Evolutionary conservation across 2,329 filamentous ascomycete genomes (phyloP), one percentile per base, ranked within the genome.

Genomic region (Beauveria brongniartii): DNA sequence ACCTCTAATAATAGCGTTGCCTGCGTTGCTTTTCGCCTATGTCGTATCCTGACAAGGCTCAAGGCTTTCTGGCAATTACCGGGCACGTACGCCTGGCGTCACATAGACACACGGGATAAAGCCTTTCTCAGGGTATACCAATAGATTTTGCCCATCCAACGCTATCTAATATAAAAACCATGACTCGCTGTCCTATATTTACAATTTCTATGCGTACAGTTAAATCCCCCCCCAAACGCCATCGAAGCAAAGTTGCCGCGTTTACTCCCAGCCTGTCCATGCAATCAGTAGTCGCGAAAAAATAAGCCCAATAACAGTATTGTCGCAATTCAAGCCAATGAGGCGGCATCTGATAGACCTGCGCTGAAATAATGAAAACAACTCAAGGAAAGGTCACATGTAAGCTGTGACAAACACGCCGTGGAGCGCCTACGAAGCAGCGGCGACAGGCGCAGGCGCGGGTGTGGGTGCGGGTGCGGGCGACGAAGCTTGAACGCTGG

Each of bases 401-500:
- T 7, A 5, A n/a, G 37, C 4, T n/a, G 24, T 20, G 18, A 44
- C 12, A 24, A 28, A 12, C 5, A 22, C 3, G 40, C 34, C 9
- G 9, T 16, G 10, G 18, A 18, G 37, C 47, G 24, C 24, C 61
- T 69, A 75, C 66, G 72, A 81, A 22, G 78, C 76, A 26, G 80
- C 77, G 30, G 75, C 68, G 56, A 82, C 72, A n/a, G 79, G 80
- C 30, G 56, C 56, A 30, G 55, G 43, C 20, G 43, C 43, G 4
- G 53, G 53, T 18, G 75, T 78, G 0, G 82, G 81, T 26, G 55
- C 55, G 10, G 54, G 43, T 18, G 75, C 78, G 0, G 82, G 81
- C 7, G 82, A 84, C 57, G 79, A 80, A 7, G 77, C 77, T n/a
- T 77, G 72, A 14, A 82, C 66, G 66, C 81, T 84, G 9, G 80